Evolutionary conservation across 164 flowering plant genomes (phyloP).

Genomic region (Magnolia changhungtana): DNA sequence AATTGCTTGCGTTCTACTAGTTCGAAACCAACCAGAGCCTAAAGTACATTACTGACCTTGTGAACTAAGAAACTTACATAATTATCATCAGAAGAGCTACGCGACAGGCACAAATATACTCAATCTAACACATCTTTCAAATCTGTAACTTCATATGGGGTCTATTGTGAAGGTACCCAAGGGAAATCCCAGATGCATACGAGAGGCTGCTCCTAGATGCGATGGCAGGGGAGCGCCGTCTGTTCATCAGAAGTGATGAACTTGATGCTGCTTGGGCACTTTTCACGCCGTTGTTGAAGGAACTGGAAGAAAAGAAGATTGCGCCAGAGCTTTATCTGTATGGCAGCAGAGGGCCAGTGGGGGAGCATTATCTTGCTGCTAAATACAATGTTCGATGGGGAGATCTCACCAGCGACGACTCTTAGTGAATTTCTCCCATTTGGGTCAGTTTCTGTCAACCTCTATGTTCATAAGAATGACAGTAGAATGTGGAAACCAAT

Average conservation of each 20-base stretch:
- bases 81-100: too few species aligned
- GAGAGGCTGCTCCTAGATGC: constrained; percentile 83
- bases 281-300: constrained; percentile 76
- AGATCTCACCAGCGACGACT: constrained; percentile 44
- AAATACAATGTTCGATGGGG: constrained; percentile 84
- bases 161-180: constrained; percentile 45
- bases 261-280: constrained; percentile 89
- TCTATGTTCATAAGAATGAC: too few species aligned
- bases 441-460: background rate
- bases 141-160: too few species aligned
- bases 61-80: too few species aligned
- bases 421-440: background rate
- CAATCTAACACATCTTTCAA: background rate
- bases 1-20: too few species aligned
- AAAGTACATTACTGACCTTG: too few species aligned
- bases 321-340: constrained; percentile 73
- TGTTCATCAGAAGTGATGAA: constrained; percentile 92
- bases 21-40: too few species aligned
- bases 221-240: constrained; percentile 75
- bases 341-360: constrained; percentile 88
- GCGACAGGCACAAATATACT: background rate
- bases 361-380: constrained; percentile 82
- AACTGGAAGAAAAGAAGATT: constrained; percentile 67
- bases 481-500: too few species aligned
- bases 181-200: constrained; percentile 79